These are phyloP conservation scores for Pythium brassicae DNA, from an alignment of 352 stramenopile species.

Conservation along the genomic window DNA sequence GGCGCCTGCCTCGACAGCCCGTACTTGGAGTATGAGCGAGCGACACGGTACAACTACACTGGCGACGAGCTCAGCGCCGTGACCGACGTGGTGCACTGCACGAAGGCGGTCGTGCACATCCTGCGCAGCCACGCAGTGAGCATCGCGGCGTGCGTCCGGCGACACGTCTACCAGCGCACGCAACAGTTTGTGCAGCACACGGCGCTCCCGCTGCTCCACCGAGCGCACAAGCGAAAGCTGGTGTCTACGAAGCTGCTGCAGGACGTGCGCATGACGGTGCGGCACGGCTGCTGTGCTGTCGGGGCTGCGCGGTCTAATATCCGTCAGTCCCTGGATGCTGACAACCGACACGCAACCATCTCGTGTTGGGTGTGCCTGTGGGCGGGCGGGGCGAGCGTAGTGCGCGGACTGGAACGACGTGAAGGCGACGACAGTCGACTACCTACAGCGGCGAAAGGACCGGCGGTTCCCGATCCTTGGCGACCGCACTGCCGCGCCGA, in stretches of 20 bases:
- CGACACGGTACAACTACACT: slow-evolving; percentile 71
- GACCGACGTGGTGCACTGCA: slow-evolving; percentile 52
- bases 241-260: slow-evolving; percentile 60
- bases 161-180: slow-evolving; percentile 53
- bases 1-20: slow-evolving; percentile 24
- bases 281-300: not conserved
- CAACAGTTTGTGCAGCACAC: slow-evolving; percentile 78
- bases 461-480: slow-evolving; percentile 32
- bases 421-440: slow-evolving; percentile 34
- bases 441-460: slow-evolving; percentile 47
- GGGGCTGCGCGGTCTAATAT: not conserved
- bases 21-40: slow-evolving; percentile 61
- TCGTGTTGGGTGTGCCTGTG: too few species aligned
- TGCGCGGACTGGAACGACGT: slow-evolving; percentile 55
- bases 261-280: slow-evolving; percentile 60
- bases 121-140: slow-evolving; percentile 26
- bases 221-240: slow-evolving; percentile 82
- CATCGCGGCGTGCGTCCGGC: slow-evolving; percentile 40
- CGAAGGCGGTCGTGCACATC: slow-evolving; percentile 61
- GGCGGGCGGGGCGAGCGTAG: slow-evolving; percentile 21
- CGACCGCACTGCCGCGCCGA: slow-evolving; percentile 22
- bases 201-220: slow-evolving; percentile 70
- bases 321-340: too few species aligned
- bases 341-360: too few species aligned
- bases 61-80: slow-evolving; percentile 52